Percentiles rank a stretch among this genome's conserved stretches.
Evolutionary conservation across 257 asterid species (phyloP).

Genomic region (Ilex asprella): DNA sequence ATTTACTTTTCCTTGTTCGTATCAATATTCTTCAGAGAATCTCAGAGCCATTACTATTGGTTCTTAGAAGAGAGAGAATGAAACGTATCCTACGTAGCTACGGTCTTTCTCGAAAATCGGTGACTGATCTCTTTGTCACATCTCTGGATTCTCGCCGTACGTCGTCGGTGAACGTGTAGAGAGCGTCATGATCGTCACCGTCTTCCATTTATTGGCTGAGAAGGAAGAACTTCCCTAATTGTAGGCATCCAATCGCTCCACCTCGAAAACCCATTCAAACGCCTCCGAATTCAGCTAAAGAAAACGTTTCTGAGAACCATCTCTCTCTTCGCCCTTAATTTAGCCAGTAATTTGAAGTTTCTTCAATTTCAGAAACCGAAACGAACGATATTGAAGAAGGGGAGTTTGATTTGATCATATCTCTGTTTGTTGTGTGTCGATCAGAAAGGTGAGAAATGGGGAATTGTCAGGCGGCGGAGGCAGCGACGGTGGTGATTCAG

Average conservation of each 20-base stretch:
- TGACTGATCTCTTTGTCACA: slow-evolving; percentile 23
- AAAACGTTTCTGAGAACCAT: background rate
- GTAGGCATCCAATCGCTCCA: no score
- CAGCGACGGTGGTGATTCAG: slow-evolving; percentile 70
- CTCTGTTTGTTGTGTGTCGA: background rate
- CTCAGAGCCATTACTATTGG: no score
- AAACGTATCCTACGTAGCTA: background rate
- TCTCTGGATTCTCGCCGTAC: slow-evolving; percentile 16
- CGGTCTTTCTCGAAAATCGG: slow-evolving; percentile 16
- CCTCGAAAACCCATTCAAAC: no score
- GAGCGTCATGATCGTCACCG: slow-evolving; percentile 4
- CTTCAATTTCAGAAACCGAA: background rate
- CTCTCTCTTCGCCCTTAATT: background rate
- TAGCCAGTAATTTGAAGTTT: background rate
- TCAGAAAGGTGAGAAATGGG: slow-evolving; percentile 36
- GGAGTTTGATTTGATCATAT: background rate
- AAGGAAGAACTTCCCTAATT: no score
- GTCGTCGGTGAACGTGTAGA: slow-evolving; percentile 10
- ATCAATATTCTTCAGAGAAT: background rate
- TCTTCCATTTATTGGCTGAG: slow-evolving; percentile 9
- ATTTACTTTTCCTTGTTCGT: no score
- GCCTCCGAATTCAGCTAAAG: background rate
- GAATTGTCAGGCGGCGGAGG: slow-evolving; percentile 91
- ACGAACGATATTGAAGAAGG: no score
- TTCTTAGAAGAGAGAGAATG: no score